Percentiles rank a stretch among this genome's conserved stretches.
Evolutionary conservation across 768 basidiomycete species (phyloP).

Genomic region (Polyporus arcularius): DNA sequence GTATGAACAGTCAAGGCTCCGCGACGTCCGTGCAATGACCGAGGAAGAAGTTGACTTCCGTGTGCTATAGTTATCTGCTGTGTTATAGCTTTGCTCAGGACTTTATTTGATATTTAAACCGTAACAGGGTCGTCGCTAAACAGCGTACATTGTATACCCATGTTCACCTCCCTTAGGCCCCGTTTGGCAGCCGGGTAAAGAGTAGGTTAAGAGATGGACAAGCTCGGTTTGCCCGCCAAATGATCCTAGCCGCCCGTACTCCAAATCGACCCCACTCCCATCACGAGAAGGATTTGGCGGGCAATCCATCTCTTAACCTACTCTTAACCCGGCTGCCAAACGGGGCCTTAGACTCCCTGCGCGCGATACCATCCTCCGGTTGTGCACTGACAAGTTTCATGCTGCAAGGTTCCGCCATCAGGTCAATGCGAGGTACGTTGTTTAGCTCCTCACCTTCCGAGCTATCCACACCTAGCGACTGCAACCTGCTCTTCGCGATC

Average conservation of each 20-base stretch:
- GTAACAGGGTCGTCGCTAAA: not conserved
- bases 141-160: slow-evolving; percentile 3
- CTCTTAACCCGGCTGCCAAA: too few relatives aligned
- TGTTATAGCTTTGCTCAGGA: slow-evolving; percentile 13
- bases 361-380: too few relatives aligned
- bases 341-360: too few relatives aligned
- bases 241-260: too few relatives aligned
- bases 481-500: slow-evolving; percentile 75
- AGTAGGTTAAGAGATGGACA: too few relatives aligned
- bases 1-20: slow-evolving; percentile 9
- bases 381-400: too few relatives aligned
- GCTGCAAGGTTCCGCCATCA: too few relatives aligned
- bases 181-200: too few relatives aligned
- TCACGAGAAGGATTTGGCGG: too few relatives aligned
- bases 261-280: too few relatives aligned
- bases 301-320: too few relatives aligned
- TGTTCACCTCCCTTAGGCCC: not conserved
- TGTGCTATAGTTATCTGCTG: slow-evolving; percentile 9
- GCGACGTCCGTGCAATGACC: slow-evolving; percentile 2
- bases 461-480: slow-evolving; percentile 41
- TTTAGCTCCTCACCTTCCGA: slow-evolving; percentile 1
- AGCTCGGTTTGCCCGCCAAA: too few relatives aligned
- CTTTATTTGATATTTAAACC: slow-evolving; percentile 24
- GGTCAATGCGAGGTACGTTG: not conserved
- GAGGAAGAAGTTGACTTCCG: not conserved